Evolutionary conservation across 2,329 filamentous ascomycete species (phyloP), one percentile per base, ranked within the genome.

Genomic region (Fusarium sp.): DNA sequence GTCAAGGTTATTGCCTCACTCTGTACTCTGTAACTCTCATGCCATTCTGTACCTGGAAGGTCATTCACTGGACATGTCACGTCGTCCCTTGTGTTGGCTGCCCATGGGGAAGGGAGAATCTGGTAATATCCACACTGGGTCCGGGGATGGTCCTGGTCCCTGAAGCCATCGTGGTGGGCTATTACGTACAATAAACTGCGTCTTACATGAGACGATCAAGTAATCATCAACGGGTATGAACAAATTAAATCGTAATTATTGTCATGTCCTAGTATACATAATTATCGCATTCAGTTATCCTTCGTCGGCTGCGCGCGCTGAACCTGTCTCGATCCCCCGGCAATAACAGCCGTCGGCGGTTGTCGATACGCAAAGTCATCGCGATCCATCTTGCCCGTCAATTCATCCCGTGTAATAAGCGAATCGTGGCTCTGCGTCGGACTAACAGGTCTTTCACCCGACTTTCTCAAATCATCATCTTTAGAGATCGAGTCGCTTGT

Each of bases 361-460:
- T 67, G 63, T 45, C 27, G 49, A 23, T 66, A 67, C 10, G 44
- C 44, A 44, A 73, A 65, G 1, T 51, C 58, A 6, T 62, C 39
- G 4, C 66, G 46, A 4, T 76, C 74, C 45, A 73, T 68, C 4
- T 74, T 73, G 4, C 54, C 61, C 5, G 73, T 52, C 8, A 70
- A 38, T 10, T 72, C 73, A 29, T 77, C 76, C 12, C 76, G 54
- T 5, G 73, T 73, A 7, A 78, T 77, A 14, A 78, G 73, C 37
- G 70, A 76, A 61, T 78, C 77, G 41, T 78, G 75, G 56, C 77
- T 78, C 61, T 76, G 76, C 29, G 77, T 77, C 7, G 77, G 76
- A 44, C 77, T 78, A 4, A 73, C 46, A 15, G 65, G 65, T 3
- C 76, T 25, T 10, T 74, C 73, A 3, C 16, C 55, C 2, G 72